Percentiles rank a stretch among this genome's conserved stretches.
These are phyloP conservation scores for Diaporthe destruens DNA, from an alignment of 2,329 filamentous ascomycete species.

Conservation along the genomic window DNA sequence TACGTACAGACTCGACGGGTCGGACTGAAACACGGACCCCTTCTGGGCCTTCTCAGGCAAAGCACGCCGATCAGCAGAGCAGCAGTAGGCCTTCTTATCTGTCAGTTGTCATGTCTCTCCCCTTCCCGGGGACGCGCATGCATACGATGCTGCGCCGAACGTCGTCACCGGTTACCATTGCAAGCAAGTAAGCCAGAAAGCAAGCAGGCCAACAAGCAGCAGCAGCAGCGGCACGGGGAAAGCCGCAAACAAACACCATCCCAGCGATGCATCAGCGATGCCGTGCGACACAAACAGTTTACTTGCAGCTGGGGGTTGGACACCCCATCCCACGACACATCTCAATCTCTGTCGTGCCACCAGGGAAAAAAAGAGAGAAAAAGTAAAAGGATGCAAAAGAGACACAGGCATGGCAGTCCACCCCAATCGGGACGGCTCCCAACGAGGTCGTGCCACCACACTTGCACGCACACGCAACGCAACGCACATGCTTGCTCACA, in stretches of 20 bases:
- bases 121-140: neutral
- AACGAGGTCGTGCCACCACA: neutral
- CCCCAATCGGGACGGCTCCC: slow-evolving; percentile 25
- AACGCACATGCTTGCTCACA: neutral
- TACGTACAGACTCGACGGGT: slow-evolving; percentile 7
- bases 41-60: too few species aligned
- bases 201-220: too few species aligned
- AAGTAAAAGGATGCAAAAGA: neutral
- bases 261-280: neutral
- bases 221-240: neutral
- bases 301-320: neutral
- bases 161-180: slow-evolving; percentile 1
- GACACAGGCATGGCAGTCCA: neutral
- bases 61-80: neutral
- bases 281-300: slow-evolving; percentile 23
- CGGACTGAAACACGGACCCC: neutral
- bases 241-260: slow-evolving; percentile 6
- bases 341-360: slow-evolving; percentile 17
- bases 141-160: slow-evolving; percentile 6
- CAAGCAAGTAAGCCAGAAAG: neutral
- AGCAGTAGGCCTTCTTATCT: neutral
- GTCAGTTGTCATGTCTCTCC: slow-evolving; percentile 30
- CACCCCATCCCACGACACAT: neutral
- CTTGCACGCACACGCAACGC: neutral
- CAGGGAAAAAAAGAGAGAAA: neutral